phyloP scores from a whole-genome alignment of 1,139 yeast species.

The Taiozyma sp. region DNA sequence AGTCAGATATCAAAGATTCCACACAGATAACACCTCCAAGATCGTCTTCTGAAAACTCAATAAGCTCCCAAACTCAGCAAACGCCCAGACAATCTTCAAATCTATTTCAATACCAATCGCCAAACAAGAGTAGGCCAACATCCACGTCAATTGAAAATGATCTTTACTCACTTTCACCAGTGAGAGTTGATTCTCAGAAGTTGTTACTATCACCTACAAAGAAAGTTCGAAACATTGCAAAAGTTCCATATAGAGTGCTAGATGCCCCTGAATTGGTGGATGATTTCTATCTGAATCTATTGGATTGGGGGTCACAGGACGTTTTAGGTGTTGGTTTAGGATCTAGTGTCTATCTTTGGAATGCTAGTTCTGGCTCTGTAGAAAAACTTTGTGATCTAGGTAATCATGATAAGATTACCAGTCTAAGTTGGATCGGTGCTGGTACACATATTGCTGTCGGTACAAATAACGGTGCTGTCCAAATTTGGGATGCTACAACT shows the following conservation, averaged over 20 bases:
- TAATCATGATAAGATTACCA: conserved; percentile 63
- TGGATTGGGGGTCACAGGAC: conserved; percentile 96
- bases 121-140: conserved; percentile 56
- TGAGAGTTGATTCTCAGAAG: conserved; percentile 82
- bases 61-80: conserved; percentile 14
- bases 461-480: conserved; percentile 80
- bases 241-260: conserved; percentile 86
- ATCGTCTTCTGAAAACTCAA: conserved; percentile 11
- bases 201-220: conserved; percentile 78
- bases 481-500: conserved; percentile 93
- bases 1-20: conserved; percentile 4
- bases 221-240: conserved; percentile 71
- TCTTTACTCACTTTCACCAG: conserved; percentile 80
- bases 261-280: conserved; percentile 97
- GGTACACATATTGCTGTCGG: conserved; percentile 95
- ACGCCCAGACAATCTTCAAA: conserved; percentile 60
- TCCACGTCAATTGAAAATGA: conserved; percentile 59
- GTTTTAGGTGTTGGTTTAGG: conserved; percentile 89
- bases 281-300: conserved; percentile 85
- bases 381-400: conserved; percentile 72
- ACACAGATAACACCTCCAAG: conserved; percentile 19
- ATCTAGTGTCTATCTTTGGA: conserved; percentile 85
- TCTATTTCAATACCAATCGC: conserved; percentile 68
- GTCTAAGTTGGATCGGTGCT: conserved; percentile 91
- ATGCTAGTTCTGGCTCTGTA: conserved; percentile 82